phyloP scores from a whole-genome alignment of 352 stramenopile species.

The Saprolegnia parasitica region DNA sequence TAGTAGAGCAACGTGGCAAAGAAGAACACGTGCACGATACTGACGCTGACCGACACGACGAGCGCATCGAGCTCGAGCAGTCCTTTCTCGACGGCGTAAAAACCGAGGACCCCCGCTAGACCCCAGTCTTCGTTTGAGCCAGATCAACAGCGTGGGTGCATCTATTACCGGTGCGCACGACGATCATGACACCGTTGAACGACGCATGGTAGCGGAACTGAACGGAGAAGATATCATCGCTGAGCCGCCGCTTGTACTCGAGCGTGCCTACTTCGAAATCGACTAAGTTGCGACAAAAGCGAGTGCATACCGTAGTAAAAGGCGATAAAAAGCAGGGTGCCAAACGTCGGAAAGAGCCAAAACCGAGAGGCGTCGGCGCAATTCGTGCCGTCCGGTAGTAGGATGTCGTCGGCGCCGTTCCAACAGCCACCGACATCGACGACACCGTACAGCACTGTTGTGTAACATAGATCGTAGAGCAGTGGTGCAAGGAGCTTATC shows the following conservation, averaged over 20 bases:
- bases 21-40: constrained; percentile 7
- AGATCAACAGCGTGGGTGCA: too few species aligned
- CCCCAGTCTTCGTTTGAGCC: too few species aligned
- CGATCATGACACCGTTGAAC: constrained; percentile 19
- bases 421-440: constrained; percentile 20
- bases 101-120: constrained; percentile 11
- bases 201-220: constrained; percentile 26
- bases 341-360: constrained; percentile 10
- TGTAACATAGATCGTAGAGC: constrained; percentile 17
- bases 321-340: background rate
- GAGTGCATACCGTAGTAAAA: constrained; percentile 19
- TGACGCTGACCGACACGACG: background rate
- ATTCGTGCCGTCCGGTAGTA: background rate
- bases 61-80: constrained; percentile 15
- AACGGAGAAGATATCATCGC: constrained; percentile 23
- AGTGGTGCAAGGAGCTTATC: constrained; percentile 15
- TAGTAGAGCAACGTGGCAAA: constrained; percentile 19
- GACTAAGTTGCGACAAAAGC: background rate
- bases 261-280: constrained; percentile 19
- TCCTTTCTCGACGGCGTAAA: constrained; percentile 17
- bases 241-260: constrained; percentile 25
- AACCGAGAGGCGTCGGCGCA: constrained; percentile 3
- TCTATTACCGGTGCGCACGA: constrained; percentile 13
- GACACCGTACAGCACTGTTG: constrained; percentile 5
- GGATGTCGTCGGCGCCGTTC: constrained; percentile 7